Evolutionary conservation across 1,284 basidiomycete genomes (phyloP).

Genomic region (Leccinum griseonigrum): DNA sequence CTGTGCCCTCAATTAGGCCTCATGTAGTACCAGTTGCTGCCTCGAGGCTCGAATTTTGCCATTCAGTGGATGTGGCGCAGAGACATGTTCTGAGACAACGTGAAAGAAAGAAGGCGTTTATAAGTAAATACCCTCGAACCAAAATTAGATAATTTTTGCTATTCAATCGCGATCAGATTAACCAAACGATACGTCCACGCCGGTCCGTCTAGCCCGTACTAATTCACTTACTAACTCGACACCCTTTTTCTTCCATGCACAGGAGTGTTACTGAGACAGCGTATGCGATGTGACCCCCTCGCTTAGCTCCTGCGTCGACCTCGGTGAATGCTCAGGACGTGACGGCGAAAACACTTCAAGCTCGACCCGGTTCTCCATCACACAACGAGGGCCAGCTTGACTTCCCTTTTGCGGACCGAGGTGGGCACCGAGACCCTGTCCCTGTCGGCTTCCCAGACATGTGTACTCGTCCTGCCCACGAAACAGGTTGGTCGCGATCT

Average conservation of each 20-base stretch:
- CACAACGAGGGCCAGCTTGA: constrained; percentile 6
- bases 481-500: constrained; percentile 29
- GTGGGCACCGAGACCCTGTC: neutral
- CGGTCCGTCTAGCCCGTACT: constrained; percentile 8
- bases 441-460: neutral
- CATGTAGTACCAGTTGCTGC: constrained; percentile 20
- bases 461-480: constrained; percentile 18
- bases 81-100: constrained; percentile 21
- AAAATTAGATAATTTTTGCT: constrained; percentile 29
- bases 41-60: constrained; percentile 27
- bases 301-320: constrained; percentile 6
- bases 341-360: constrained; percentile 2
- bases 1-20: constrained; percentile 11
- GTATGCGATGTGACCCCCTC: neutral
- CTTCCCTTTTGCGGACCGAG: neutral
- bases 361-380: constrained; percentile 8
- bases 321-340: neutral
- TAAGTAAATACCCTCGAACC: neutral
- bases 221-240: neutral
- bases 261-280: neutral
- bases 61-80: constrained; percentile 23
- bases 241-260: neutral
- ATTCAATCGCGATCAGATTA: constrained; percentile 16
- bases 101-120: constrained; percentile 26
- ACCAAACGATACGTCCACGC: constrained; percentile 2